These are phyloP conservation scores for Trypanosoma platydactyli DNA, from an alignment of 208 protist species.

Conservation along the genomic window DNA sequence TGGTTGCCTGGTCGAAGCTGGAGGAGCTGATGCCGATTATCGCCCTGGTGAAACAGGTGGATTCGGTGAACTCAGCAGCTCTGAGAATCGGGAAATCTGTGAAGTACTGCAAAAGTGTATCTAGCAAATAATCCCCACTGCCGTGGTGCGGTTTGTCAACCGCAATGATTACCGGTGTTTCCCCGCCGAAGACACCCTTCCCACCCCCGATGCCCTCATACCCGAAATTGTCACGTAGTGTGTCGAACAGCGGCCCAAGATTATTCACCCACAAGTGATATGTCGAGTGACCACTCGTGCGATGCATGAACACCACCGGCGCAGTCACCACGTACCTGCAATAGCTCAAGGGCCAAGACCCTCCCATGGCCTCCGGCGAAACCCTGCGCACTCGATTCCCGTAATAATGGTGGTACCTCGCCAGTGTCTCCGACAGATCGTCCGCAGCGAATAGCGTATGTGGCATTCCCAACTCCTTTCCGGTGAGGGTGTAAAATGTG, in stretches of 20 bases:
- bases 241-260: slow-evolving; percentile 28
- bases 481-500: slow-evolving; percentile 6
- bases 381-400: slow-evolving; percentile 22
- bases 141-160: slow-evolving; percentile 33
- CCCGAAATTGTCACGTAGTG: slow-evolving; percentile 21
- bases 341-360: neutral
- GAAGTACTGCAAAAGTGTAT: slow-evolving; percentile 30
- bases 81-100: slow-evolving; percentile 26
- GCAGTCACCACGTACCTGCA: slow-evolving; percentile 20
- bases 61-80: slow-evolving; percentile 26
- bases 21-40: slow-evolving; percentile 21
- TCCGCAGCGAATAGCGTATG: slow-evolving; percentile 16
- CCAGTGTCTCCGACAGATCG: neutral
- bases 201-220: neutral
- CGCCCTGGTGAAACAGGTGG: slow-evolving; percentile 25
- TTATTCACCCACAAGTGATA: slow-evolving; percentile 41
- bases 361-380: neutral
- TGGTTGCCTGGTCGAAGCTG: slow-evolving; percentile 5
- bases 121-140: slow-evolving; percentile 27
- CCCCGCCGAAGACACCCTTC: slow-evolving; percentile 7
- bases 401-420: slow-evolving; percentile 29
- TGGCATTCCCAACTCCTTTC: neutral
- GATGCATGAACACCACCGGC: slow-evolving; percentile 29
- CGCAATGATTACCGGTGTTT: slow-evolving; percentile 23
- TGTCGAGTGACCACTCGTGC: slow-evolving; percentile 33